Evolutionary conservation across 148 eudicot genomes (phyloP).

Genomic region (Silene uniflora): DNA sequence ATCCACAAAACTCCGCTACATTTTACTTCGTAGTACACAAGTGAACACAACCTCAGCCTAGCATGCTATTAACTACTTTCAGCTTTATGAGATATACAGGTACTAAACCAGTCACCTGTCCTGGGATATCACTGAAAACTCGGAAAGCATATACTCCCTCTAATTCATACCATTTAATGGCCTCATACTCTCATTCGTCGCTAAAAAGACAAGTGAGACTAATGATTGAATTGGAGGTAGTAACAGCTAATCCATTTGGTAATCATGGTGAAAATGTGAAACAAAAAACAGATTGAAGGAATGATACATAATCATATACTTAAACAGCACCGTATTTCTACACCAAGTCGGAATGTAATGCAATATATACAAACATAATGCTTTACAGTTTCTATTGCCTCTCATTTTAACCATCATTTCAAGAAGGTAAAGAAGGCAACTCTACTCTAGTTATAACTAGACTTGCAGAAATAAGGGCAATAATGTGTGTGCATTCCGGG

Average conservation of each 20-base stretch:
- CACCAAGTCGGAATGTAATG: neutral
- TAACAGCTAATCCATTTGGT: neutral
- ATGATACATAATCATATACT: neutral
- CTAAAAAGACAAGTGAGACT: neutral
- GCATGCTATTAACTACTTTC: too few relatives aligned
- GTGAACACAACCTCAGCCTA: too few relatives aligned
- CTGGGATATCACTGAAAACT: neutral
- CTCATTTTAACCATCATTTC: neutral
- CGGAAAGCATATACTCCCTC: neutral
- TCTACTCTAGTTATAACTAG: conserved; percentile 2
- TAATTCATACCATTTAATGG: neutral
- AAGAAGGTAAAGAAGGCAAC: neutral
- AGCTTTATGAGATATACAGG: too few relatives aligned
- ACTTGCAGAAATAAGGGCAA: neutral
- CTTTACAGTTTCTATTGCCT: neutral
- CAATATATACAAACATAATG: neutral
- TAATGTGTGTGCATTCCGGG: neutral
- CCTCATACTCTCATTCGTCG: neutral
- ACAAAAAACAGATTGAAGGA: neutral
- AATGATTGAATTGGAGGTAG: neutral
- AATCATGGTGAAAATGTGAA: conserved; percentile 3
- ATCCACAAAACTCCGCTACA: too few relatives aligned
- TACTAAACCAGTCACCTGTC: neutral
- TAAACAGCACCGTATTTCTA: neutral
- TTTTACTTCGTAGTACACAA: too few relatives aligned